Conservation (phyloP, 2,329 filamentous ascomycete genomes). For the Neurospora sp. region DNA sequence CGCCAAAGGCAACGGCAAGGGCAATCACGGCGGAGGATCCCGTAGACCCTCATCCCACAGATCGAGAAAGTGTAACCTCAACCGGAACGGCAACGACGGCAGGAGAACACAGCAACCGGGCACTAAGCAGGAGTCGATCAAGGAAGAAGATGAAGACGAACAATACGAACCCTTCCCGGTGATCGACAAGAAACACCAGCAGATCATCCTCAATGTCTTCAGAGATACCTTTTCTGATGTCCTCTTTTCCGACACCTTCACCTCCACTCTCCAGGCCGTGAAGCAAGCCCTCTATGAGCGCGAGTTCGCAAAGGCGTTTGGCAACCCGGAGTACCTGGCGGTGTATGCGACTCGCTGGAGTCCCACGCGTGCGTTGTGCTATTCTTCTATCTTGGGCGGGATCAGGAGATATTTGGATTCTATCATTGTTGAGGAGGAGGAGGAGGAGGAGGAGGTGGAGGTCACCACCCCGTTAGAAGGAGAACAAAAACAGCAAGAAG, state of each 20-base stretch:
- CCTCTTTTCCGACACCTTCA: slow-evolving; percentile 37
- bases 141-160: not conserved
- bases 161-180: not conserved
- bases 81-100: not conserved
- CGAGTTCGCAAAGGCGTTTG: slow-evolving; percentile 76
- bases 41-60: not conserved
- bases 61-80: not conserved
- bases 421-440: slow-evolving; percentile 13
- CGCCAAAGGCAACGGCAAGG: not conserved
- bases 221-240: slow-evolving; percentile 48
- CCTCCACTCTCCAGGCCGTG: slow-evolving; percentile 61
- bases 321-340: slow-evolving; percentile 57
- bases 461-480: not conserved
- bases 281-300: slow-evolving; percentile 80
- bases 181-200: slow-evolving; percentile 12
- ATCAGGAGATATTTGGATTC: slow-evolving; percentile 26
- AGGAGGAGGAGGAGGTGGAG: not conserved
- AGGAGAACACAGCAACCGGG: not conserved
- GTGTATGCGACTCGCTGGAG: slow-evolving; percentile 90
- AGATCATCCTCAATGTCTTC: slow-evolving; percentile 59
- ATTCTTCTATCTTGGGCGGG: slow-evolving; percentile 47
- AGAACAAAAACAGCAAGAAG: not conserved
- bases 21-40: not conserved
- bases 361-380: slow-evolving; percentile 73
- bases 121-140: not conserved